A percentile compares a stretch with the other conserved stretches of the same genome.
phyloP scores from a whole-genome alignment of 345 rosid species.

The Ceriops tagal region DNA sequence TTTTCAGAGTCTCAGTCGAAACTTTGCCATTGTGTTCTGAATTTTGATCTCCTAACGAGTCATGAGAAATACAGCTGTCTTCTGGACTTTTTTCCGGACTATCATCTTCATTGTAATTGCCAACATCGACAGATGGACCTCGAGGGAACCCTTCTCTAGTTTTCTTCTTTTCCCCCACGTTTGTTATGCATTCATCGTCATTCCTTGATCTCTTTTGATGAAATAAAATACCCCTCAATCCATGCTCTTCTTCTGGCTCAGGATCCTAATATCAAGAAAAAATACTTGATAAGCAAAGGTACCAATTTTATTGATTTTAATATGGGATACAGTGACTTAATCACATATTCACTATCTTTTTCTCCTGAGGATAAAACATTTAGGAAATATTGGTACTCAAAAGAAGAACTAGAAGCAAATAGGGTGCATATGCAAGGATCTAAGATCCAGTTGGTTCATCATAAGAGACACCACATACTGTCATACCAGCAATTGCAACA shows the following conservation, averaged over 20 bases:
- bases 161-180: slow-evolving; percentile 19
- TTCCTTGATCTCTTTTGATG: slow-evolving; percentile 37
- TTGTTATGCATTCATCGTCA: slow-evolving; percentile 14
- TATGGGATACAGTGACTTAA: too few species aligned
- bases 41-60: slow-evolving; percentile 20
- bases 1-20: slow-evolving; percentile 19
- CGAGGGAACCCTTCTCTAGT: slow-evolving; percentile 14
- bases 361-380: too few species aligned
- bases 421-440: too few species aligned
- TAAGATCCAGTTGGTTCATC: too few species aligned
- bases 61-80: slow-evolving; percentile 12
- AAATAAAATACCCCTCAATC: not conserved
- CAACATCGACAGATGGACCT: slow-evolving; percentile 14
- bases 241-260: slow-evolving; percentile 7
- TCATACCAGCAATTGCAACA: too few species aligned
- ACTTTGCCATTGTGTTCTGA: slow-evolving; percentile 4
- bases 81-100: slow-evolving; percentile 2
- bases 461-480: too few species aligned
- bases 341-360: too few species aligned
- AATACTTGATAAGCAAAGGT: not conserved
- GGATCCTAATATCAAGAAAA: slow-evolving; percentile 25
- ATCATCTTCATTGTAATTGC: slow-evolving; percentile 7
- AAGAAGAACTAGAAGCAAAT: too few species aligned
- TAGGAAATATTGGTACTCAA: too few species aligned
- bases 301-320: not conserved